These are phyloP conservation scores for Toxoplasma gondii DNA, from an alignment of 169 alveolate species.

Conservation along the genomic window DNA sequence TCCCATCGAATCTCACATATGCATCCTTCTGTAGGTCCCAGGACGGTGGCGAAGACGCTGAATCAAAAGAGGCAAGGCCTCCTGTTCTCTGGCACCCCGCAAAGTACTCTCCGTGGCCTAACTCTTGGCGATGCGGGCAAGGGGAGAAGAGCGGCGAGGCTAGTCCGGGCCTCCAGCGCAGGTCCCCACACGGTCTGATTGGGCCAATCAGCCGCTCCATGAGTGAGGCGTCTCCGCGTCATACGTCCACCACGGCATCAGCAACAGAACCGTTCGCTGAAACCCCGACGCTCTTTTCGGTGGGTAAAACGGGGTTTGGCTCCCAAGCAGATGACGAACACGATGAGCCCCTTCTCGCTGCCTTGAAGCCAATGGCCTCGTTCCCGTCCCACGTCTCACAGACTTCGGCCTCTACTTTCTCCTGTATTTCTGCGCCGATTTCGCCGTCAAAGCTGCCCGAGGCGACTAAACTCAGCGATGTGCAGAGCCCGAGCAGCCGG, in stretches of 20 bases:
- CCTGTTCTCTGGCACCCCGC: background rate
- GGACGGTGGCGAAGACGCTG: background rate
- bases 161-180: background rate
- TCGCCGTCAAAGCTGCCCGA: slow-evolving; percentile 16
- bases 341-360: background rate
- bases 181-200: background rate
- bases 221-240: background rate
- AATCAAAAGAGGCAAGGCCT: background rate
- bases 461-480: background rate
- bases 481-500: slow-evolving; percentile 18
- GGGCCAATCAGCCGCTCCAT: background rate
- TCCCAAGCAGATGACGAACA: background rate
- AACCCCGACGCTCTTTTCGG: background rate
- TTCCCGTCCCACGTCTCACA: slow-evolving; percentile 3
- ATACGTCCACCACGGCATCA: background rate
- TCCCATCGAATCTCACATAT: background rate
- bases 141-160: background rate
- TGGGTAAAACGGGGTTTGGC: background rate
- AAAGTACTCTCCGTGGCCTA: too few relatives aligned
- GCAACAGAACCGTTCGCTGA: background rate
- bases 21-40: background rate
- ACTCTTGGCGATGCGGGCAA: background rate
- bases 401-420: background rate
- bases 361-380: background rate
- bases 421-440: background rate